Evolutionary conservation across 225 moss, liverwort and hornwort genomes (phyloP).

Genomic region (Physcomitrium patens): DNA sequence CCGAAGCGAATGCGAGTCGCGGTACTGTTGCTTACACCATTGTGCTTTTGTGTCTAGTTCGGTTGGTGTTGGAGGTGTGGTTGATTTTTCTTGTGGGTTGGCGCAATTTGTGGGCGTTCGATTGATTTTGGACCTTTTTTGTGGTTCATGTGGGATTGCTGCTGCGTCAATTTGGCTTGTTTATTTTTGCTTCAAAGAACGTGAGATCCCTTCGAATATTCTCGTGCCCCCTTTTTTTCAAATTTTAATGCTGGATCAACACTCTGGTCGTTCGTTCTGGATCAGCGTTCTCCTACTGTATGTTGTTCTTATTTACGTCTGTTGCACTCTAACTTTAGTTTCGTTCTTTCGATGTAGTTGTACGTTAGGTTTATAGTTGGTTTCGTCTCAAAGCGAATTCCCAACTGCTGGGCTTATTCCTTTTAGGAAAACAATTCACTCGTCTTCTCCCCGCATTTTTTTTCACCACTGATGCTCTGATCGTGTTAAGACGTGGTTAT

Average conservation of each 20-base stretch:
- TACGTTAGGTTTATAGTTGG: conserved; percentile 27
- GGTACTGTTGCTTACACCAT: conserved; percentile 18
- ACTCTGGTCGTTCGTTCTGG: conserved; percentile 10
- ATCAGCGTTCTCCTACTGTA: neutral
- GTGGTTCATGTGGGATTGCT: neutral
- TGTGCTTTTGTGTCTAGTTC: neutral
- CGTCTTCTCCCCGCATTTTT: neutral
- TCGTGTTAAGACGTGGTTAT: neutral
- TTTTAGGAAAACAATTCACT: neutral
- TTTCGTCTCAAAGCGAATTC: neutral
- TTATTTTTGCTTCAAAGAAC: conserved; percentile 7
- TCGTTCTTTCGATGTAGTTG: conserved; percentile 17
- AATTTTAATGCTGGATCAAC: conserved; percentile 21
- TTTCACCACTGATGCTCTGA: neutral
- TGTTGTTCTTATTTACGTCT: conserved; percentile 16
- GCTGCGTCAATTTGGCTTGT: neutral
- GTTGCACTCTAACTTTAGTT: conserved; percentile 5
- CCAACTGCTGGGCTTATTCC: neutral
- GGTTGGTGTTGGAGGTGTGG: neutral
- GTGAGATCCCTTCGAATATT: conserved; percentile 27
- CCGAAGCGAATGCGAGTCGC: conserved; percentile 45
- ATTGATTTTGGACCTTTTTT: conserved; percentile 1
- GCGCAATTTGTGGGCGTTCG: neutral
- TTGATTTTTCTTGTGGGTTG: neutral
- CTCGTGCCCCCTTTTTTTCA: conserved; percentile 12